A percentile compares a stretch with the other conserved stretches of the same genome.
phyloP scores from a whole-genome alignment of 805 yeast species.

The Ogataea polymorpha region DNA sequence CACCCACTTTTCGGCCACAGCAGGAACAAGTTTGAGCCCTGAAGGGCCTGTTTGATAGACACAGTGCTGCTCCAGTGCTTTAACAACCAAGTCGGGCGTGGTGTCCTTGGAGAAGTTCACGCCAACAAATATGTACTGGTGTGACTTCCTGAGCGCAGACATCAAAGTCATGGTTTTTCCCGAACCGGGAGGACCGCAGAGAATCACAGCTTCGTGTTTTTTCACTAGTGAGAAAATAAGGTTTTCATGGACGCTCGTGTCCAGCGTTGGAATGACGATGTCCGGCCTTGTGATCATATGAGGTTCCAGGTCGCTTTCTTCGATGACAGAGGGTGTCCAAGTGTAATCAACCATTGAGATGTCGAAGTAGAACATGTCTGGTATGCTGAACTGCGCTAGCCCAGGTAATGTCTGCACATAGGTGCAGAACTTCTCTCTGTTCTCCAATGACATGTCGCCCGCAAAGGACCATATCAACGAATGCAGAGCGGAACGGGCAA shows the following conservation, averaged over 20 bases:
- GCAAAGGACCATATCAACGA: constrained; percentile 61
- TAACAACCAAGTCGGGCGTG: constrained; percentile 55
- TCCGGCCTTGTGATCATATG: constrained; percentile 60
- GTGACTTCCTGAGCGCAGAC: constrained; percentile 58
- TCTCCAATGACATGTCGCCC: constrained; percentile 48
- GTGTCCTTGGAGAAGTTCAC: constrained; percentile 85
- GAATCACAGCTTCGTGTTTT: constrained; percentile 56
- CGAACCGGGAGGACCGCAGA: constrained; percentile 97
- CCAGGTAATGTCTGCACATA: constrained; percentile 26
- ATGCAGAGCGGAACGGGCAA: constrained; percentile 34
- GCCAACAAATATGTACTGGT: constrained; percentile 57
- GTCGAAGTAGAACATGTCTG: constrained; percentile 39
- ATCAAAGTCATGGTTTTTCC: constrained; percentile 93
- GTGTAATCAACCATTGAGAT: constrained; percentile 42
- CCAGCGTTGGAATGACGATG: constrained; percentile 72
- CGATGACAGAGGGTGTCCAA: constrained; percentile 48
- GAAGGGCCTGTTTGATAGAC: constrained; percentile 48
- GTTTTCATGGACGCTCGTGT: constrained; percentile 66
- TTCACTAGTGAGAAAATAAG: constrained; percentile 55
- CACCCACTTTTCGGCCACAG: constrained; percentile 59
- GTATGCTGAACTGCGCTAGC: constrained; percentile 11
- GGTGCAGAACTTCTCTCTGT: constrained; percentile 38
- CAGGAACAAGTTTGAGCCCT: constrained; percentile 59
- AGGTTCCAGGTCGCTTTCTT: constrained; percentile 47
- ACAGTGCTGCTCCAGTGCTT: constrained; percentile 71